Base-by-base conservation (phyloP, 2,329 filamentous ascomycete genomes). In the Bipolaris sorokiniana region DNA sequence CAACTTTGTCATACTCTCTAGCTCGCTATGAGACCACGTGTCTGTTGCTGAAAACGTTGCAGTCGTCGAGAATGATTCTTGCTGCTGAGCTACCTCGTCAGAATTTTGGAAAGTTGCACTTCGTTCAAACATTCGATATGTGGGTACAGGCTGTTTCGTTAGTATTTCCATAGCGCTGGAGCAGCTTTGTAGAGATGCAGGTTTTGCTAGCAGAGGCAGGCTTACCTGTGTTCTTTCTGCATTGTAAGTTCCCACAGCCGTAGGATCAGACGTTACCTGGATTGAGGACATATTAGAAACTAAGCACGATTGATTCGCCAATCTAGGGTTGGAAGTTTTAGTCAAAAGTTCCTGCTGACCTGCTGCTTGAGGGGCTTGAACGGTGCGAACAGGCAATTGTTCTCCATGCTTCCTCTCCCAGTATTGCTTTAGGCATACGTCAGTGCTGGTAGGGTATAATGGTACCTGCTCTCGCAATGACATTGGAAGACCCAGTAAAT, bases 391-490 rank as follows among this genome's bases (percentile, higher is more conserved):
- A 1, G 45, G 13, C 13, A 5, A 15, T 26, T 36, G 40, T 0
- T 10, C 10, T n/a, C 20, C 33, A 23, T 47, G 36, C 13, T 40
- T 55, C 1, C 10, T 34, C 3, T 54, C 49, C 54, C 58, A 63
- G 28, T 51, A 63, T 16, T 51, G 31, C 42, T 51, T 51, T 15
- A 64, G 11, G 1, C 47, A n/a, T 2, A 18, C 4, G 26, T 63
- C 31, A 1, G 34, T 46, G 22, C 42, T 53, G 16, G 58, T 44
- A 2, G 66, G 56, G 48, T 69, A 67, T 4, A 56, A 3, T 5
- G 65, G 67, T 6, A 64, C 42, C 6, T 44, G 36, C 10, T 59
- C 63, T 47, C 58, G 42, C 10, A 61, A 61, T 0, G 63, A 61
- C 11, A 62, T 26, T 0, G 59, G 33, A 37, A 56, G 55, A 16